phyloP scores from a whole-genome alignment of 345 rosid genomes.

The Angophora floribunda region DNA sequence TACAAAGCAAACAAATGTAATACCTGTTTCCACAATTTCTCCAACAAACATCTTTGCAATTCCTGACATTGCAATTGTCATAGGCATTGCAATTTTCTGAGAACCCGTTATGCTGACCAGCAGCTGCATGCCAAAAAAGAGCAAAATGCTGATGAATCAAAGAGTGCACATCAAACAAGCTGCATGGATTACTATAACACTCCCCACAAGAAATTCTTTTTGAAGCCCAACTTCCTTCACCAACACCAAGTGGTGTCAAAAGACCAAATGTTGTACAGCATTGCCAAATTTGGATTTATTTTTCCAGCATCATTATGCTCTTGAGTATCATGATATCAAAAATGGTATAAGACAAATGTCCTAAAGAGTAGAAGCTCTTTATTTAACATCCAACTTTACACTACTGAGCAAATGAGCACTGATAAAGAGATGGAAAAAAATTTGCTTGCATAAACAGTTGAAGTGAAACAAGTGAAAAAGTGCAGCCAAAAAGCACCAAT shows the following conservation, averaged over 20 bases:
- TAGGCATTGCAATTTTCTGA: conserved; percentile 75
- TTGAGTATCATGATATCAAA: neutral
- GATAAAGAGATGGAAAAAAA: neutral
- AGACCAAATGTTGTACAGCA: neutral
- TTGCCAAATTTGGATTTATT: neutral
- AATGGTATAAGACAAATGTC: neutral
- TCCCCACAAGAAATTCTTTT: neutral
- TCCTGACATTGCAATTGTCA: conserved; percentile 83
- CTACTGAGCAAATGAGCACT: neutral
- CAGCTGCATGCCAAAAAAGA: conserved; percentile 39
- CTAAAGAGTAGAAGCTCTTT: neutral
- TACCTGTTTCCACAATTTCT: conserved; percentile 95
- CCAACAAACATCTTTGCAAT: conserved; percentile 99
- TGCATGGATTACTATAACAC: neutral
- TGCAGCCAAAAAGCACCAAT: neutral
- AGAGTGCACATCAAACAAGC: neutral
- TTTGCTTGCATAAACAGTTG: neutral
- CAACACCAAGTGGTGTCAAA: neutral
- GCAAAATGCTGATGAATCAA: neutral
- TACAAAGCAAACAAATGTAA: neutral
- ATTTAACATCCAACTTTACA: neutral
- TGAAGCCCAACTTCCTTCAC: neutral
- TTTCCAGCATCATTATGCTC: neutral
- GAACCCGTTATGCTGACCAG: conserved; percentile 65
- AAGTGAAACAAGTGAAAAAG: neutral